phyloP scores from a whole-genome alignment of 2,329 filamentous ascomycete species.

The Verticillium nubilum region DNA sequence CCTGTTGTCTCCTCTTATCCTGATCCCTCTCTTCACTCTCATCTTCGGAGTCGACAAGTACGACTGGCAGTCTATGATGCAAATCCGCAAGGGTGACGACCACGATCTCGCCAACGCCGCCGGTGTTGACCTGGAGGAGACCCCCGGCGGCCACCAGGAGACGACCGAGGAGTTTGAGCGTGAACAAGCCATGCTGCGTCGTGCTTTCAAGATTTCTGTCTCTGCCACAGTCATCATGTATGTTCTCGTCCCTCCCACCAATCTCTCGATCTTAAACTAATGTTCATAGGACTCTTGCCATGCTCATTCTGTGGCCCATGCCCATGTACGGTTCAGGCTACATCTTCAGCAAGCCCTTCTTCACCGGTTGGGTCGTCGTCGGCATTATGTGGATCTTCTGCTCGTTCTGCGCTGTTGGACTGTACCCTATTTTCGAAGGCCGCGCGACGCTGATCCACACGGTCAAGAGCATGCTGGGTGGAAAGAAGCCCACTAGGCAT shows the following conservation, averaged over 20 bases:
- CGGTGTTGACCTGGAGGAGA: constrained; percentile 45
- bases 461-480: constrained; percentile 50
- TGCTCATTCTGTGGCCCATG: constrained; percentile 86
- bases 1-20: constrained; percentile 68
- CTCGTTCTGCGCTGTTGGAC: constrained; percentile 64
- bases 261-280: neutral
- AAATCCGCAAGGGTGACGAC: constrained; percentile 75
- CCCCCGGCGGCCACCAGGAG: constrained; percentile 30
- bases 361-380: constrained; percentile 73
- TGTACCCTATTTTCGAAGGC: constrained; percentile 80
- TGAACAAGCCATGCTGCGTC: constrained; percentile 44
- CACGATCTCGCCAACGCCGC: constrained; percentile 61
- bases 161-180: neutral
- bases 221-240: constrained; percentile 47
- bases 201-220: constrained; percentile 44
- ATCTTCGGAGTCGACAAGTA: constrained; percentile 60
- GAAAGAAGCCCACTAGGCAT: constrained; percentile 22
- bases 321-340: constrained; percentile 82
- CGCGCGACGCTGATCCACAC: constrained; percentile 37
- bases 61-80: constrained; percentile 79
- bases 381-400: constrained; percentile 78
- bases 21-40: constrained; percentile 71
- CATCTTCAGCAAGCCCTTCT: constrained; percentile 76
- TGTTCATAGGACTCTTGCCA: constrained; percentile 47
- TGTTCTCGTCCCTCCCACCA: too few relatives aligned